Percentiles rank a stretch among this genome's conserved stretches.
Conservation (phyloP, 257 asterid genomes). For the Gentiana macrophylla region DNA sequence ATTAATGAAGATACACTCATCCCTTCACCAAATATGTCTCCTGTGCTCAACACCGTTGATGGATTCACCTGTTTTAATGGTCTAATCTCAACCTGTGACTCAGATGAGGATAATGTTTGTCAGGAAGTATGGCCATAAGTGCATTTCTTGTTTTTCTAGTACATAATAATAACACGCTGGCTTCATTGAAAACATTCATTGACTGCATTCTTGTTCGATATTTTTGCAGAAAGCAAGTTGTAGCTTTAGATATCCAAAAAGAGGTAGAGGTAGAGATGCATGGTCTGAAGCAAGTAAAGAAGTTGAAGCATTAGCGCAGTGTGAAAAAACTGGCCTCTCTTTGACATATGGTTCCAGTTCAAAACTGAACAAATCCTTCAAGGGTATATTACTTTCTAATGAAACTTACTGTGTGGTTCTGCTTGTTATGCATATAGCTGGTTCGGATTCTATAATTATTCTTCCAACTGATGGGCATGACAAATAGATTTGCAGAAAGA, state of each 20-base stretch:
- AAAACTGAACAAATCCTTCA: constrained; percentile 31
- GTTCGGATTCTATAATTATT: no score
- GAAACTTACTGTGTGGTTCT: background rate
- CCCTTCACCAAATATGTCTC: constrained; percentile 12
- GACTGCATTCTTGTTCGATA: constrained; percentile 6
- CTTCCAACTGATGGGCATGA: no score
- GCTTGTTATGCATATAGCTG: constrained; percentile 1
- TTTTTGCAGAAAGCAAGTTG: constrained; percentile 30
- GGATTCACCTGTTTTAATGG: constrained; percentile 17
- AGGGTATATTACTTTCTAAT: constrained; percentile 27
- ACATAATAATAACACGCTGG: background rate
- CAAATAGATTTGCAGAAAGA: no score
- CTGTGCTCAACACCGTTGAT: constrained; percentile 21
- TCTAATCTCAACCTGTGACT: constrained; percentile 20
- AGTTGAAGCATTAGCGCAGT: constrained; percentile 38
- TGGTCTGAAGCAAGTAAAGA: constrained; percentile 46
- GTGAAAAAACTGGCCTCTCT: constrained; percentile 28
- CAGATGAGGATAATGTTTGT: constrained; percentile 42
- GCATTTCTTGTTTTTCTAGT: background rate
- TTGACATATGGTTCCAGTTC: constrained; percentile 22
- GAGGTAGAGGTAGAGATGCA: constrained; percentile 19
- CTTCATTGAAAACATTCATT: background rate
- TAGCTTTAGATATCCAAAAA: constrained; percentile 19
- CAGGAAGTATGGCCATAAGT: constrained; percentile 39
- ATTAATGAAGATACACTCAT: constrained; percentile 25